A percentile compares a stretch with the other conserved stretches of the same genome.
These are phyloP conservation scores for Plasmodium falciparum DNA, from an alignment of 169 alveolate genomes.

Conservation along the genomic window DNA sequence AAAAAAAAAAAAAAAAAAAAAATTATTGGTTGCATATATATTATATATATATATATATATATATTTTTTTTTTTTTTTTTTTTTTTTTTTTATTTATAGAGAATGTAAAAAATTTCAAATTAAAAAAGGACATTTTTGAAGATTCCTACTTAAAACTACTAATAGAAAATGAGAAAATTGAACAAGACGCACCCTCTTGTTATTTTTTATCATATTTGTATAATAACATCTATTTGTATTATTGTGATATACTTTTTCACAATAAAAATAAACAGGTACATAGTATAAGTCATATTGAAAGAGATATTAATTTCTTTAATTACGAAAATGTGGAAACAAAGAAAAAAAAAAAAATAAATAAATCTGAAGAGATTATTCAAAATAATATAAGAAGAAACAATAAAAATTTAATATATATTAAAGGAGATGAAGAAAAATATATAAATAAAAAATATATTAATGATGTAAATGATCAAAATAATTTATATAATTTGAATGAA, in stretches of 20 bases:
- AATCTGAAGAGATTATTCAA: neutral
- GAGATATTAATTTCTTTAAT: constrained; percentile 20
- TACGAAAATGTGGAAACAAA: constrained; percentile 1
- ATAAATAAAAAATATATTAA: neutral
- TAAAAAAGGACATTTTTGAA: neutral
- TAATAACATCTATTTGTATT: constrained; percentile 12
- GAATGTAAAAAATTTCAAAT: neutral
- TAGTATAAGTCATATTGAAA: constrained; percentile 13
- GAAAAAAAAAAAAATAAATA: neutral
- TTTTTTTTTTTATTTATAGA: neutral
- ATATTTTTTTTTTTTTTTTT: too few species aligned
- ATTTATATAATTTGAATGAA: too few species aligned
- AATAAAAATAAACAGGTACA: neutral
- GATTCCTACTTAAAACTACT: constrained; percentile 16
- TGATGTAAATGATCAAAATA: too few species aligned
- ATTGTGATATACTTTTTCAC: constrained; percentile 4
- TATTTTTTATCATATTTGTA: constrained; percentile 15
- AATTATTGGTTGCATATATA: neutral
- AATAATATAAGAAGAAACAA: neutral
- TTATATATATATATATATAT: too few species aligned
- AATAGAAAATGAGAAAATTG: constrained; percentile 22
- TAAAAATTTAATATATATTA: neutral
- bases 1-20: neutral
- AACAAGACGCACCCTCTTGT: constrained; percentile 8
- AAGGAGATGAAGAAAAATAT: neutral